Evolutionary conservation across 1,139 yeast species (phyloP), one percentile per base, ranked within the genome.

Genomic region (Hemisphaericaspora xylanilytica): DNA sequence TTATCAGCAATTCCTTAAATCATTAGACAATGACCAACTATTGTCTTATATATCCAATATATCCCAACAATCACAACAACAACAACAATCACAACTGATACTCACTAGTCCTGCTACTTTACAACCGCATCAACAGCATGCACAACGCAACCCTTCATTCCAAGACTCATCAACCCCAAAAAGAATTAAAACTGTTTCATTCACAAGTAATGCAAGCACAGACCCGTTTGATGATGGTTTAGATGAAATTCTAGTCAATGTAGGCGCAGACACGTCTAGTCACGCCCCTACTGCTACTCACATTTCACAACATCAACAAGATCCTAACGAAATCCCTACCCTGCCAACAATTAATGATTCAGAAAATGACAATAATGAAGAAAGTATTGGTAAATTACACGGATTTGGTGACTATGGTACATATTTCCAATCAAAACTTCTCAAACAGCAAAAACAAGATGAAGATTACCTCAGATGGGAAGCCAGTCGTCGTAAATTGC

Each of bases 371-470:
- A 39, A 39, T 15, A 50, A 42, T 9, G 61, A 59, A 20, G 50
- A 48, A 12, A 55, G 51, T 4, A 61, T 67, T 16, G 72, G 69
- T 1, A 67, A 66, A 10, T 51, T 50, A 6, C 76, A 75, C 40
- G 67, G 63, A n/a, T 86, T 84, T 65, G 89, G 87, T 5, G 90
- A 80, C 46, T 85, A 78, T 55, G 78, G 63, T 4, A 67, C 78
- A 1, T 90, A 90, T 53, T 84, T 89, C 51, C 69, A 68, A 8
- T 75, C 82, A 48, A 90, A 90, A 55, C 73, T 68, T 22, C 49
- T 59, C 25, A 85, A 85, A 52, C 95, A 90, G 47, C 86, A 78
- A 52, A 65, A 72, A 38, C 80, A 82, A 42, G 96, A 84, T 55
- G 69, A 66, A 32, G 68, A 65, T 12, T 78, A 69, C 43, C 62